Evolutionary conservation across 2,329 filamentous ascomycete species (phyloP).

Genomic region (Nemania abortiva): DNA sequence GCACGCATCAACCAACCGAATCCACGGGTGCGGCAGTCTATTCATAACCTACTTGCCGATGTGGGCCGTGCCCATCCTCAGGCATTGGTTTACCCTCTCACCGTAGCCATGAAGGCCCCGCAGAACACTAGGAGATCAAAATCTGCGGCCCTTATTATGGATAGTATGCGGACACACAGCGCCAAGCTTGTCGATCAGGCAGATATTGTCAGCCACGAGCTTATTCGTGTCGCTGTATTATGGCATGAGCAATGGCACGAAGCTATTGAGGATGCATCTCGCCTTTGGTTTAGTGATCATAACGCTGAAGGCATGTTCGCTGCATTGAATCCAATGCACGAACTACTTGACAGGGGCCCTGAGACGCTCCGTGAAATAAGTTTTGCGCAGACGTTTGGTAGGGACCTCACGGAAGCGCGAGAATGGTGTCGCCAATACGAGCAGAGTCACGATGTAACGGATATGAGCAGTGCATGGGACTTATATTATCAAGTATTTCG

Average conservation of each 20-base stretch:
- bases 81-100: conserved; percentile 95
- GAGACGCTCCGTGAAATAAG: conserved; percentile 96
- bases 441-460: conserved; percentile 87
- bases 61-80: conserved; percentile 96
- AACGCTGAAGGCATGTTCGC: conserved; percentile 98
- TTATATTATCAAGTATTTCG: conserved; percentile 99
- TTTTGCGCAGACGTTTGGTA: conserved; percentile 96
- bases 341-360: conserved; percentile 88
- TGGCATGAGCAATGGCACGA: conserved; percentile 99
- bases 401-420: conserved; percentile 92
- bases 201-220: conserved; percentile 92
- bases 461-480: conserved; percentile 98
- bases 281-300: conserved; percentile 96
- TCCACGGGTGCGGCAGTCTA: conserved; percentile 84
- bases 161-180: conserved; percentile 96
- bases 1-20: conserved; percentile 98
- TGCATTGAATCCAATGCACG: conserved; percentile 89
- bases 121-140: conserved; percentile 85
- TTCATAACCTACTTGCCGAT: conserved; percentile 91
- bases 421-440: conserved; percentile 97
- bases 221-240: conserved; percentile 94
- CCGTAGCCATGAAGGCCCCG: conserved; percentile 95
- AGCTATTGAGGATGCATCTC: conserved; percentile 93
- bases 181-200: conserved; percentile 93
- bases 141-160: conserved; percentile 94